Base-by-base conservation (phyloP, 139 green algal genomes). In the Tetraselmis striata region DNA sequence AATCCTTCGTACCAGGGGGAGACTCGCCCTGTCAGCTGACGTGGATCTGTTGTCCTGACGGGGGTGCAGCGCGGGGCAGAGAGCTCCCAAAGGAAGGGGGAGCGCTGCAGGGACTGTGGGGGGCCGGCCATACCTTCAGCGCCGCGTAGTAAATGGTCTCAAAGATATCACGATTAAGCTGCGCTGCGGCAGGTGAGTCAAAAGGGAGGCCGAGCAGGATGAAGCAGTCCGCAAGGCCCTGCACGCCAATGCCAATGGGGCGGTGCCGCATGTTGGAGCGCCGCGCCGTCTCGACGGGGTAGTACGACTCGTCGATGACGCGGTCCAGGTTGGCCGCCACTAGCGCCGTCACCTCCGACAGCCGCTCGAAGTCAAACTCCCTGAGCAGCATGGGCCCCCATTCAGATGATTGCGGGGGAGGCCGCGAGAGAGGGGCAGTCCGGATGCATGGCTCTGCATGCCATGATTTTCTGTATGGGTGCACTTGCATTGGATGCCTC, bases 231-330 rank as follows among this genome's bases (percentile, higher is more conserved):
- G 97, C 97, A 30, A 99, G 92, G 76, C 97, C 97, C 87, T 98
- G 95, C 23, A 98, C 93, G 82, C 97, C 97, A 1, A 99, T 92
- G 77, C 97, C 97, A 81, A 99, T 98, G 85, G 97, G 97, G 30
- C 97, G 86, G 92, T 99, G 96, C 31, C 94, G 90, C 89, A 98
- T 92, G 93, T 99, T 99, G 82, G 90, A 96, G 59, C 85, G 83
- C 31, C 90, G 85, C 0, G 95, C 95, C 1, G 92, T 93, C 83
- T 98, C 93, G 23, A 95, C 92, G 0, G 97, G 97, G 89, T 99
- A 99, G 92, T 93, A 98, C 94, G 99, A 99, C 86, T 98, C 89
- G 86, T 99, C 97, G 81, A 99, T 99, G 88, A 99, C 98, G 80
- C 93, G 93, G 91, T 99, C 99, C 27, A 99, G 88, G 90, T 99